Conservation (phyloP, 2,329 filamentous ascomycete species). For the Sporothrix curviconia region DNA sequence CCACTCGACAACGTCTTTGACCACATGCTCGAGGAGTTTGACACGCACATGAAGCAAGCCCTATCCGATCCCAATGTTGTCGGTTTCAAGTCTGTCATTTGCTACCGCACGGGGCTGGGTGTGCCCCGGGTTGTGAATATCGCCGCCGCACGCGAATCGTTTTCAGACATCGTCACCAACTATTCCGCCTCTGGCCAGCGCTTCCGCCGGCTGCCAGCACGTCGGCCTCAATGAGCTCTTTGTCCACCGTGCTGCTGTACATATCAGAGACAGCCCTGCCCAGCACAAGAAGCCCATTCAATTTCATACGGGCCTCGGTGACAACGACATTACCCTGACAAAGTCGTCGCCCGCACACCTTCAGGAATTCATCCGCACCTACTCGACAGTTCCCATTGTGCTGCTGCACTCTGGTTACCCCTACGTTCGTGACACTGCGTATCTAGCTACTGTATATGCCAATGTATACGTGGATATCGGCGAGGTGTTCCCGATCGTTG, state of each 20-base stretch:
- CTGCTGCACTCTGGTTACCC: slow-evolving; percentile 77
- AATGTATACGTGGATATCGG: slow-evolving; percentile 81
- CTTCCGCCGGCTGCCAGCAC: slow-evolving; percentile 52
- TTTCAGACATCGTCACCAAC: slow-evolving; percentile 30
- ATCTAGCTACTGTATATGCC: slow-evolving; percentile 67
- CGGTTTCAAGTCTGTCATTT: slow-evolving; percentile 78
- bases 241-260: slow-evolving; percentile 55
- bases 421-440: slow-evolving; percentile 70
- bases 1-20: slow-evolving; percentile 34
- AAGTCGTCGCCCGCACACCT: slow-evolving; percentile 69
- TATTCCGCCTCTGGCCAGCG: slow-evolving; percentile 23
- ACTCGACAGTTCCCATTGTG: slow-evolving; percentile 65
- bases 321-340: slow-evolving; percentile 66
- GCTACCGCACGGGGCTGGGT: slow-evolving; percentile 69
- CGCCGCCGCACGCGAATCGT: slow-evolving; percentile 34
- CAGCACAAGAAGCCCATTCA: slow-evolving; percentile 64
- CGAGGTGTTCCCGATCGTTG: slow-evolving; percentile 73
- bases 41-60: slow-evolving; percentile 45
- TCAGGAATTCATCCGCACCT: slow-evolving; percentile 64
- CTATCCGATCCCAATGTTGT: slow-evolving; percentile 62
- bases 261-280: slow-evolving; percentile 43
- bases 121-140: slow-evolving; percentile 43
- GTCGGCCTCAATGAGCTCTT: slow-evolving; percentile 63
- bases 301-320: slow-evolving; percentile 76
- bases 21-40: slow-evolving; percentile 44